Evolutionary conservation across 495 filamentous ascomycete genomes (phyloP).

Genomic region (Gamarada debralockiae): DNA sequence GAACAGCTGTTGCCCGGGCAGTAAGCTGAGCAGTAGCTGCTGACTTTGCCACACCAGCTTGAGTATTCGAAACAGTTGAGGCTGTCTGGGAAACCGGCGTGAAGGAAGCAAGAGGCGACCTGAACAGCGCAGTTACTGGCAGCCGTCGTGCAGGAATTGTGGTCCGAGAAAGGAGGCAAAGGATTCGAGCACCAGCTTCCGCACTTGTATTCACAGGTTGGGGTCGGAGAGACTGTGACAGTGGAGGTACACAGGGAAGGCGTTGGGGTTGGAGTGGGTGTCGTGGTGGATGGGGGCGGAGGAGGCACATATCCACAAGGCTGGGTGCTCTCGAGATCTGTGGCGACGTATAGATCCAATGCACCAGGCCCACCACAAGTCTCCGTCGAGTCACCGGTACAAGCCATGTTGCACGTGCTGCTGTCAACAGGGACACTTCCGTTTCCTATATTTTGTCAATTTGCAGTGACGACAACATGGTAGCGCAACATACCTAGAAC

Average conservation of each 20-base stretch:
- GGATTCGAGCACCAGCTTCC: constrained; percentile 48
- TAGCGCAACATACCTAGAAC: too few relatives aligned
- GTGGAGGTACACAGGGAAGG: constrained; percentile 32
- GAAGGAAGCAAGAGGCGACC: constrained; percentile 41
- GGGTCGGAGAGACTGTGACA: constrained; percentile 33
- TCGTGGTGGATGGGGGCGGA: constrained; percentile 9
- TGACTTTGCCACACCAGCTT: constrained; percentile 37
- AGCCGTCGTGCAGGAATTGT: constrained; percentile 30
- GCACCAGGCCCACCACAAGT: constrained; percentile 41
- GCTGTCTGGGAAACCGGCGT: constrained; percentile 42
- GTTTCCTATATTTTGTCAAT: too few relatives aligned
- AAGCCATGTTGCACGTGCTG: constrained; percentile 38
- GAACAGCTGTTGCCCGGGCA: constrained; percentile 25
- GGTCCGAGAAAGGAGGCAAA: constrained; percentile 39
- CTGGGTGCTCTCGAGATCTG: constrained; percentile 33
- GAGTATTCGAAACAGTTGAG: constrained; percentile 38
- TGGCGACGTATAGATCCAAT: constrained; percentile 40
- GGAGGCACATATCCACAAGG: constrained; percentile 35
- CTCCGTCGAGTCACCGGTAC: constrained; percentile 42
- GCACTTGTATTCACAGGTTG: constrained; percentile 45
- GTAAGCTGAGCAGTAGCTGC: constrained; percentile 32
- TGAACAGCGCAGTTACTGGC: constrained; percentile 38
- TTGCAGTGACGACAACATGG: too few relatives aligned
- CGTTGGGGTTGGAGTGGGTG: constrained; percentile 19
- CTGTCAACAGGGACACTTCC: constrained; percentile 33